Percentiles rank a stretch among this genome's conserved stretches.
phyloP scores from a whole-genome alignment of 352 stramenopile species.

The Phytophthora macrochlamydospora region DNA sequence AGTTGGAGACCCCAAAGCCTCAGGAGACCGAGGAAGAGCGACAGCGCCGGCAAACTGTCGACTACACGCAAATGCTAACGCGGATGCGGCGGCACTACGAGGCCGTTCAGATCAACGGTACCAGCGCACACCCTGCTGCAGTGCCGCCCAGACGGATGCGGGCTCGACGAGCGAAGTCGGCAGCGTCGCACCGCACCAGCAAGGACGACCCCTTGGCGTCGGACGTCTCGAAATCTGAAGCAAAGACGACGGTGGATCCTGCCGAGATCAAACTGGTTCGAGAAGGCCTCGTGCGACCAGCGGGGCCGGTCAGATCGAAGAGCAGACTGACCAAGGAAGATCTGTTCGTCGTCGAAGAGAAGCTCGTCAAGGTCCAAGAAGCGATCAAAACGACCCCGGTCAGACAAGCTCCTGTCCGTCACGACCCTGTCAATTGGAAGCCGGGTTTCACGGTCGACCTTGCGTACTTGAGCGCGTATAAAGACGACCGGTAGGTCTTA shows the following conservation, averaged over 20 bases:
- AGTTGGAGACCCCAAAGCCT: slow-evolving; percentile 13
- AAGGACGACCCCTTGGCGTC: slow-evolving; percentile 3
- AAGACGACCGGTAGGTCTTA: slow-evolving; percentile 24
- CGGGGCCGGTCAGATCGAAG: background rate
- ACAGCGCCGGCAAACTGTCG: slow-evolving; percentile 23
- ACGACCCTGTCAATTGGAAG: slow-evolving; percentile 8
- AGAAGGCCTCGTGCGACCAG: background rate
- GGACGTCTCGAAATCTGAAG: background rate
- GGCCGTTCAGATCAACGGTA: slow-evolving; percentile 29
- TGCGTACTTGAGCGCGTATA: slow-evolving; percentile 31
- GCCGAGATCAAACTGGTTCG: background rate
- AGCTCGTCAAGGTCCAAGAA: background rate
- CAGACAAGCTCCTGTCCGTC: no score
- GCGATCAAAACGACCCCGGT: no score
- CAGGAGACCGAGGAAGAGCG: slow-evolving; percentile 32
- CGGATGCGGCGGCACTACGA: slow-evolving; percentile 36
- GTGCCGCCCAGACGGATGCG: slow-evolving; percentile 29
- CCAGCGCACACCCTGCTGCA: slow-evolving; percentile 13
- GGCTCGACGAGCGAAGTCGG: slow-evolving; percentile 22
- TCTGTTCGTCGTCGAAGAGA: background rate
- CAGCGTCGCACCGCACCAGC: slow-evolving; percentile 3
- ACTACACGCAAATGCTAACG: slow-evolving; percentile 31
- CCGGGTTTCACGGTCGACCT: slow-evolving; percentile 23
- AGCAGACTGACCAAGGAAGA: background rate
- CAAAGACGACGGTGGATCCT: no score